Evolutionary conservation across 2,329 filamentous ascomycete genomes (phyloP), one percentile per base, ranked within the genome.

Genomic region (Phoma herbarum): DNA sequence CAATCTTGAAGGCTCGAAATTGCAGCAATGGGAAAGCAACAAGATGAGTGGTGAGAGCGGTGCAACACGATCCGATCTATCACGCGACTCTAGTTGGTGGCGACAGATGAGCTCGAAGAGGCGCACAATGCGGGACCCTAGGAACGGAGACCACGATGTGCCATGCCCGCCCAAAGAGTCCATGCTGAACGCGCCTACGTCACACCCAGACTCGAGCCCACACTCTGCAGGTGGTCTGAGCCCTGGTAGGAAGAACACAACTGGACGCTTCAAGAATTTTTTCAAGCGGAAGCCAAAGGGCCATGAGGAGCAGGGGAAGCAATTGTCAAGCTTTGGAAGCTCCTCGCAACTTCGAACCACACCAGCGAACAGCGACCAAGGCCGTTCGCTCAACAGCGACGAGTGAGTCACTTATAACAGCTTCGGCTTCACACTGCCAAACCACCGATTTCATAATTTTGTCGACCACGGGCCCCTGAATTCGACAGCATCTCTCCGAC

Each of bases 31-130:
- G 75, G 71, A 75, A 11, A 63, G 65, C 41, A 69, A 61, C 52
- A 76, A 76, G 50, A 37, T 67, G 22, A 73, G 72, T 44, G 71
- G 60, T 41, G 74, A 76, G 41, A 72, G 68, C 41, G 73, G 61
- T 42, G 59, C 62, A 22, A 68, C 72, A 4, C 66, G 66, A 51
- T 72, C 71, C 11, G 74, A 76, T 56, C 62, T 46, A 4, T 71
- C 69, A 14, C 72, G 73, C 39, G 73, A 77, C 35, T 65, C 69
- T 11, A 68, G 61, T 31, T 77, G 74, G 74, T 77, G 75, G 75
- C 67, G 71, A 46, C 72, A 72, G 39, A 72, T 74, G 67, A 69
- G 75, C 41, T 66, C 69, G 23, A 67, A 66, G 18, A 60, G 72
- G 43, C 71, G 71, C 37, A 56, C 57, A 11, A 60, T 67, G 37